Percentiles rank a stretch among this genome's conserved stretches.
These are phyloP conservation scores for Myochromella boudieri DNA, from an alignment of 768 basidiomycete species.

Conservation along the genomic window DNA sequence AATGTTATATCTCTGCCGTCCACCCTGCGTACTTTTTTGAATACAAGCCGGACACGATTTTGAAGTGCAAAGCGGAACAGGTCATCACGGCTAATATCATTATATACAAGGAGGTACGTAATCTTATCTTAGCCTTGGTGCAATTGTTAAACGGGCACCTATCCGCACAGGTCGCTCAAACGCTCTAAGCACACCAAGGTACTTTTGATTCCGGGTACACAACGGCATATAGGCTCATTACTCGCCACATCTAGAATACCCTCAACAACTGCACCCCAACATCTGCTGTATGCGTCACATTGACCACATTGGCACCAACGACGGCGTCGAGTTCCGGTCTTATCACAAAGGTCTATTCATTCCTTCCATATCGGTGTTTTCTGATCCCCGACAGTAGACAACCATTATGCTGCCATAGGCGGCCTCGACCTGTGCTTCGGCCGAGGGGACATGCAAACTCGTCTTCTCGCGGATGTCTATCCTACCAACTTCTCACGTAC, in stretches of 20 bases:
- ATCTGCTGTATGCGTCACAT: conserved; percentile 89
- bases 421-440: conserved; percentile 98
- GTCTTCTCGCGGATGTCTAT: conserved; percentile 90
- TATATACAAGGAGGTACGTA: conserved; percentile 90
- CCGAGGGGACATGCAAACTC: conserved; percentile 93
- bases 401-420: conserved; percentile 82
- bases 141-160: neutral
- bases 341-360: conserved; percentile 77
- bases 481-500: conserved; percentile 81
- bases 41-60: conserved; percentile 84
- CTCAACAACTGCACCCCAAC: conserved; percentile 85
- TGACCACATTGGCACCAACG: conserved; percentile 84
- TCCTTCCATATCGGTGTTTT: neutral
- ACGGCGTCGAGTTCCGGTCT: conserved; percentile 84
- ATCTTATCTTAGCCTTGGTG: too few species aligned
- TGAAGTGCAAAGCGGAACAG: conserved; percentile 85
- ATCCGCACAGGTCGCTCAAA: conserved; percentile 68
- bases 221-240: neutral
- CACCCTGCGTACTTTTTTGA: conserved; percentile 81
- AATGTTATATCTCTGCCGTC: conserved; percentile 91
- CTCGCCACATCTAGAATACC: conserved; percentile 45
- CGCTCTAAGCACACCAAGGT: conserved; percentile 83
- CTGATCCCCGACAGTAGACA: conserved; percentile 53
- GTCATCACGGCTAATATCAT: conserved; percentile 91
- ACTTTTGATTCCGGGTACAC: neutral